Percentiles rank a stretch among this genome's conserved stretches.
phyloP scores from a whole-genome alignment of 1,139 yeast genomes.

The Blastobotrys elegans region DNA sequence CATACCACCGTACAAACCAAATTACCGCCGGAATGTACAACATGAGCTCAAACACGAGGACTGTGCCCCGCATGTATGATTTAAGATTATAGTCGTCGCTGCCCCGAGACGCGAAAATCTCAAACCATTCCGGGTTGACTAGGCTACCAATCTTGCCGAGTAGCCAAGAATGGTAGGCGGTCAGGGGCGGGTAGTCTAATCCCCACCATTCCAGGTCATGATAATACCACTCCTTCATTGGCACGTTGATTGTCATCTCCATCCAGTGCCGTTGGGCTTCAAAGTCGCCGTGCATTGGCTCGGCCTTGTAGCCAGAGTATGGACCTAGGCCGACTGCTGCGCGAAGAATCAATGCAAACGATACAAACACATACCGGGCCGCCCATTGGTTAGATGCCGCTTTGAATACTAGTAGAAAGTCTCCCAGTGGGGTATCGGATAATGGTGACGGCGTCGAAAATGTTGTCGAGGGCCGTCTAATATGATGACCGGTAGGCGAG shows the following conservation, averaged over 20 bases:
- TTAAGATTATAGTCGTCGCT: slow-evolving; percentile 61
- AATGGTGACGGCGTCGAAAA: slow-evolving; percentile 20
- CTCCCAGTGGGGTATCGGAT: slow-evolving; percentile 47
- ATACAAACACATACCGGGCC: slow-evolving; percentile 69
- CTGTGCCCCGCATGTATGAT: slow-evolving; percentile 79
- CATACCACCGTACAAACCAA: slow-evolving; percentile 57
- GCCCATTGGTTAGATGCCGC: slow-evolving; percentile 87
- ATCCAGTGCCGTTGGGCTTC: slow-evolving; percentile 99
- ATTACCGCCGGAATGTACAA: slow-evolving; percentile 78
- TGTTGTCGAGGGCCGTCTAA: background rate
- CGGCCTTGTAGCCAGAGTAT: slow-evolving; percentile 57
- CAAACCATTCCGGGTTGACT: slow-evolving; percentile 71
- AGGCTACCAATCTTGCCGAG: slow-evolving; percentile 68
- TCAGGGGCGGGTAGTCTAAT: slow-evolving; percentile 92
- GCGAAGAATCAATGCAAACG: slow-evolving; percentile 70
- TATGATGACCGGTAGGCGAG: background rate
- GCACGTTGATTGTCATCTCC: slow-evolving; percentile 78
- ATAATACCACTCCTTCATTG: slow-evolving; percentile 77
- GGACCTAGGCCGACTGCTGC: slow-evolving; percentile 88
- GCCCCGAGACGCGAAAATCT: slow-evolving; percentile 67
- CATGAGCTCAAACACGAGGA: slow-evolving; percentile 65
- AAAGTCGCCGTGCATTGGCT: slow-evolving; percentile 90
- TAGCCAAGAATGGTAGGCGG: slow-evolving; percentile 87
- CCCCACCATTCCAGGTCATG: slow-evolving; percentile 95
- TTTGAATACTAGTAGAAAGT: slow-evolving; percentile 54